Conservation (phyloP, 306 rosid species). For the Trifolium dubium region DNA sequence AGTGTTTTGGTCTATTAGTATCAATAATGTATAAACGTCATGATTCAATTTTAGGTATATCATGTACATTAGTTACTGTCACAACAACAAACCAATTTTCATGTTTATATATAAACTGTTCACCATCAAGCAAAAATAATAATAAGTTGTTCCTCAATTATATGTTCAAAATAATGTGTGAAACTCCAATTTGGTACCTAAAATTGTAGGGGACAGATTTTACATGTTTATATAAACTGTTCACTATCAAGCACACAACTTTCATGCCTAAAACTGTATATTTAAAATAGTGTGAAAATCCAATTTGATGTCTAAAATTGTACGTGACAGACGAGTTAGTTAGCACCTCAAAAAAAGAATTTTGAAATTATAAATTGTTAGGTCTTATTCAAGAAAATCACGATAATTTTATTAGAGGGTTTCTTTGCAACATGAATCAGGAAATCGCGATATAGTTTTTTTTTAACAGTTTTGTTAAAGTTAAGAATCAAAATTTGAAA, state of each 20-base stretch:
- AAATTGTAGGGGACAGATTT: background rate
- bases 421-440: too few relatives aligned
- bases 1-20: background rate
- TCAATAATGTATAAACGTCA: background rate
- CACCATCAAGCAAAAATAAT: background rate
- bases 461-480: too few relatives aligned
- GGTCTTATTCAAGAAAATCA: too few relatives aligned
- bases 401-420: too few relatives aligned
- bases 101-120: conserved; percentile 7
- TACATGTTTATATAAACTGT: conserved; percentile 11
- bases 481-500: too few relatives aligned
- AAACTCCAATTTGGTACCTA: background rate
- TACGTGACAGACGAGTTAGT: too few relatives aligned
- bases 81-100: conserved; percentile 19
- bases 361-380: too few relatives aligned
- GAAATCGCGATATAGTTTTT: too few relatives aligned
- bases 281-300: too few relatives aligned
- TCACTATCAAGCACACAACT: background rate
- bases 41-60: conserved; percentile 29
- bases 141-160: background rate
- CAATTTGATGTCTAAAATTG: too few relatives aligned
- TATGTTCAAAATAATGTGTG: conserved; percentile 6
- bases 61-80: background rate
- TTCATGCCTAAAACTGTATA: too few relatives aligned
- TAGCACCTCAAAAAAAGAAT: too few relatives aligned